phyloP scores from a whole-genome alignment of 331 rosid species.

The Quercus phellos region DNA sequence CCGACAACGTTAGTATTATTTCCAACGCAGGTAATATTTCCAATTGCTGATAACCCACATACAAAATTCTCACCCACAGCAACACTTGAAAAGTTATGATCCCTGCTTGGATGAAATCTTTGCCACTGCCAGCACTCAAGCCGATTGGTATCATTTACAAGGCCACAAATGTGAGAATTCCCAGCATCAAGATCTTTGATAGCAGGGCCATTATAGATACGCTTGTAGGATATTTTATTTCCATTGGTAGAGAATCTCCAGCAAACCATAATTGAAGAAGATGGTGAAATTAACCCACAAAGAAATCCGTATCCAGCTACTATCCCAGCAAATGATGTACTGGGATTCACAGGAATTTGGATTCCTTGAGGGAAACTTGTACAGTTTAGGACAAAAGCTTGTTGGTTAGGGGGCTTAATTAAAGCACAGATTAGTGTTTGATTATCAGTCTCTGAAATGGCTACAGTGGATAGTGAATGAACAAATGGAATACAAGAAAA shows the following conservation, averaged over 20 bases:
- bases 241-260: constrained; percentile 74
- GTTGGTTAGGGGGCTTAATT: constrained; percentile 5
- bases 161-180: constrained; percentile 64
- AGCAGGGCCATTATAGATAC: constrained; percentile 37
- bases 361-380: constrained; percentile 43
- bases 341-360: constrained; percentile 20
- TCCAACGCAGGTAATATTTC: constrained; percentile 41
- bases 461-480: constrained; percentile 49
- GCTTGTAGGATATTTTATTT: constrained; percentile 19
- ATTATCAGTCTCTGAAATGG: constrained; percentile 56
- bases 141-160: constrained; percentile 14
- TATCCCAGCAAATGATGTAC: constrained; percentile 38
- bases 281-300: constrained; percentile 42
- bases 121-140: constrained; percentile 76
- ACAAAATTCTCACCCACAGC: constrained; percentile 66
- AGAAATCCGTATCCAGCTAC: constrained; percentile 70
- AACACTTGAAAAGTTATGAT: constrained; percentile 27
- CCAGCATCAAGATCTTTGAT: constrained; percentile 46
- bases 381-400: constrained; percentile 44
- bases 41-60: constrained; percentile 41
- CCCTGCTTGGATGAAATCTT: not conserved
- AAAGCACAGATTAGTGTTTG: constrained; percentile 63
- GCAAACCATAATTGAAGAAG: constrained; percentile 42
- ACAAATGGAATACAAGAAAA: constrained; percentile 22
- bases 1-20: constrained; percentile 12